These are phyloP conservation scores for Terfezia boudieri DNA, from an alignment of 495 filamentous ascomycete species.

Conservation along the genomic window DNA sequence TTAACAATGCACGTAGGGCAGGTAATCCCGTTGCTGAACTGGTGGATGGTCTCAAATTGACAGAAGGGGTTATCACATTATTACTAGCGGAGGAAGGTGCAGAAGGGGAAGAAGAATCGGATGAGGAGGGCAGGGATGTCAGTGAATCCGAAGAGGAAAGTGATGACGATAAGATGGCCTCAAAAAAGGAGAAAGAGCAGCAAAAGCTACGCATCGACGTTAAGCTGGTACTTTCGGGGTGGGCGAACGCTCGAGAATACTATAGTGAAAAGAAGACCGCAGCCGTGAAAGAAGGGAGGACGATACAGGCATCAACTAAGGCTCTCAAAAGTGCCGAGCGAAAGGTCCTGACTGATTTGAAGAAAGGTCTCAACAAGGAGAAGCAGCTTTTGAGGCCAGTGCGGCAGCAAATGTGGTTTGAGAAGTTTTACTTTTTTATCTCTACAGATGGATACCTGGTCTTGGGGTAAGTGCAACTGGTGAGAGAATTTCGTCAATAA, in stretches of 20 bases:
- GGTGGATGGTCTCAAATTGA: slow-evolving; percentile 67
- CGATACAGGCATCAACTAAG: slow-evolving; percentile 53
- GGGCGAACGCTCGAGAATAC: slow-evolving; percentile 76
- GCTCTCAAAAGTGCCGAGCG: slow-evolving; percentile 74
- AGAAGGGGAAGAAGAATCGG: slow-evolving; percentile 26
- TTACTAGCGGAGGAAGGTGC: slow-evolving; percentile 47
- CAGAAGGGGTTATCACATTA: slow-evolving; percentile 72
- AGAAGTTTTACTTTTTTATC: slow-evolving; percentile 88
- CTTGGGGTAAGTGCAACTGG: slow-evolving; percentile 20
- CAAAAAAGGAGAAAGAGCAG: slow-evolving; percentile 20
- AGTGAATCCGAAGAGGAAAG: slow-evolving; percentile 37
- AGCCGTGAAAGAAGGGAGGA: slow-evolving; percentile 68
- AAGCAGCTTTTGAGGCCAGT: slow-evolving; percentile 71
- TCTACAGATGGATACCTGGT: slow-evolving; percentile 91
- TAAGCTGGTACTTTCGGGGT: slow-evolving; percentile 57
- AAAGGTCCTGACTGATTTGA: slow-evolving; percentile 69
- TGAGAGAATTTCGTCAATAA: slow-evolving; percentile 7
- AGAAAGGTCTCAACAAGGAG: slow-evolving; percentile 71
- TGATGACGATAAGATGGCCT: slow-evolving; percentile 25
- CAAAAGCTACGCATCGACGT: slow-evolving; percentile 52
- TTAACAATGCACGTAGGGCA: slow-evolving; percentile 61
- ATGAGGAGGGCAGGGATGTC: slow-evolving; percentile 26
- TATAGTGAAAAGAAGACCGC: slow-evolving; percentile 71
- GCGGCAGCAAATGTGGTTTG: slow-evolving; percentile 73
- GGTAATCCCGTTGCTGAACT: slow-evolving; percentile 69